Evolutionary conservation across 139 green algal species (phyloP).

Genomic region (Diplosphaera chodatii): DNA sequence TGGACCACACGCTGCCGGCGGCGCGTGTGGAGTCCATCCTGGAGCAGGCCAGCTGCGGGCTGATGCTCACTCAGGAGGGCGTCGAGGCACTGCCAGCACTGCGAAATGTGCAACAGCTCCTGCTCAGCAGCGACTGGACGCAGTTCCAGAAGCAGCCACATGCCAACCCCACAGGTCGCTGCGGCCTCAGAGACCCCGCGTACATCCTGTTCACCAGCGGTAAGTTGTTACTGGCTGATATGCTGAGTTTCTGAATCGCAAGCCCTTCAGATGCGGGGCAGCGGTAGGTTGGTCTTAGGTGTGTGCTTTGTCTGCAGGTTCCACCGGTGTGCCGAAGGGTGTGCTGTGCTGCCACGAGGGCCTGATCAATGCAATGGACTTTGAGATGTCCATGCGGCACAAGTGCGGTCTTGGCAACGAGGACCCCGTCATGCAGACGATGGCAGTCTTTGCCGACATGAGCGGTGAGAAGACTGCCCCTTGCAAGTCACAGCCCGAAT

Average conservation of each 20-base stretch:
- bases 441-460: conserved; percentile 12
- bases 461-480: too few species aligned
- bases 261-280: too few species aligned
- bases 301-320: conserved; percentile 30
- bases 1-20: conserved; percentile 46
- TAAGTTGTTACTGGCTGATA: too few species aligned
- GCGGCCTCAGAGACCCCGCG: conserved; percentile 10
- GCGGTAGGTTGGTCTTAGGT: too few species aligned
- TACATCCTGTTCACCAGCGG: conserved; percentile 63
- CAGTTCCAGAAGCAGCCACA: too few species aligned
- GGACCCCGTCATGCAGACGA: conserved; percentile 12
- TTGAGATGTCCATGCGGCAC: not conserved
- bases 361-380: not conserved
- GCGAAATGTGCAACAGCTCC: too few species aligned
- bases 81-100: too few species aligned
- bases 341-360: not conserved
- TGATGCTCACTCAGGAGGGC: not conserved
- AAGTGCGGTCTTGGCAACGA: not conserved
- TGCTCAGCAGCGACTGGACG: too few species aligned
- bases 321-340: conserved; percentile 49
- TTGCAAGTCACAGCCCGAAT: too few species aligned
- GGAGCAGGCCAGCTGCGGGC: not conserved
- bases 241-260: too few species aligned
- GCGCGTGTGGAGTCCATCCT: conserved; percentile 30
- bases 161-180: too few species aligned